Evolutionary conservation across 1,284 basidiomycete species (phyloP), one percentile per base, ranked within the genome.

Genomic region (Moesziomyces antarcticus): DNA sequence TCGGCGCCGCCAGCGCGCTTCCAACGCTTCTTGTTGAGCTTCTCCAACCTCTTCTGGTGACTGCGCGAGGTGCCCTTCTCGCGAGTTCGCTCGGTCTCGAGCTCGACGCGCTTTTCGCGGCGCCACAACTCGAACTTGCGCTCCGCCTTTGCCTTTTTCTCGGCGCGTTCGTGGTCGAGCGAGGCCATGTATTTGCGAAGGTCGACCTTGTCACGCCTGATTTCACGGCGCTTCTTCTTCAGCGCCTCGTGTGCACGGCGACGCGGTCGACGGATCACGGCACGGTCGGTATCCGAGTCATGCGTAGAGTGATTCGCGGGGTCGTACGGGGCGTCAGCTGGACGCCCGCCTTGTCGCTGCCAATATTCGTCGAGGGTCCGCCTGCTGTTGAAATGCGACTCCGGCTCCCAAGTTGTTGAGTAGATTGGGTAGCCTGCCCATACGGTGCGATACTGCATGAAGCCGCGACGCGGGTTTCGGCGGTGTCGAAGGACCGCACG

Each of bases 391-490:
- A 74, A 70, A n/a, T 65, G 46, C 1, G 18, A 33, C 22, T 74
- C 71, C 0, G 57, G 66, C 52, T 65, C 61, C 71, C 71, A 74
- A 4, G 66, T 66, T 18, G 45, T 49, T 7, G 66, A 57, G 35
- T 74, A 69, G 43, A 62, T 57, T 1, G 71, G 71, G 25, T 74
- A 74, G 11, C 71, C 71, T 1, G 49, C 51, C 66, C 66, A 74
- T 9, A 66, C 54, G 1, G 54, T 55, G 20, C 71, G 61, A 46
- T 74, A 74, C 62, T 74, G 50, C 43, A 62, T 46, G 46, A 62
- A 63, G 25, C 62, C 62, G 11, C 63, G 61, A 8, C 66, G 57
- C 6, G 71, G 71, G 22, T 74, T 57, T 7, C 30, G 21, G 8
- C 71, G 71, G 43, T 74, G 71, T 5, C 66, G 61, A 20, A 74